These are phyloP conservation scores for Rutstroemia sp. DNA, from an alignment of 2,329 filamentous ascomycete genomes.

Conservation along the genomic window DNA sequence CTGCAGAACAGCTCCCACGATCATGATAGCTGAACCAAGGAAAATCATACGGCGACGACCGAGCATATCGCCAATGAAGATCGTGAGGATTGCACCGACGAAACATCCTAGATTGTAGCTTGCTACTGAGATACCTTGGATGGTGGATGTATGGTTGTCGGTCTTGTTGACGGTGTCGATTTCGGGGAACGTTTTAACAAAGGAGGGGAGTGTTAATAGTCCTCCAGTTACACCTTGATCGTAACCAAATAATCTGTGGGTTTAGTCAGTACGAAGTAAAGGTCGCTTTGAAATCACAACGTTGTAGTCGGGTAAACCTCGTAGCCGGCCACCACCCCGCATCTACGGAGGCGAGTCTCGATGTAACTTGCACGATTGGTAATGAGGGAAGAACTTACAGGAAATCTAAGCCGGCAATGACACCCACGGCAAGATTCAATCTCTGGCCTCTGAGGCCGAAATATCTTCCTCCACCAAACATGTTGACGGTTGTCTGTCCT, in stretches of 20 bases:
- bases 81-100: slow-evolving; percentile 33
- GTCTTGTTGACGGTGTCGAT: slow-evolving; percentile 10
- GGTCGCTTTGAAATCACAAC: background rate
- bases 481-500: background rate
- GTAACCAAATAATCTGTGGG: slow-evolving; percentile 36
- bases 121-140: slow-evolving; percentile 6
- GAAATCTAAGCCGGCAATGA: slow-evolving; percentile 68
- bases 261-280: background rate
- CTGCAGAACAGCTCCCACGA: slow-evolving; percentile 23
- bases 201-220: slow-evolving; percentile 32
- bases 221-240: slow-evolving; percentile 33
- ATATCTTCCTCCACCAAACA: slow-evolving; percentile 34
- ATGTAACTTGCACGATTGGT: too few species aligned
- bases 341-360: background rate
- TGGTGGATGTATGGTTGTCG: slow-evolving; percentile 2
- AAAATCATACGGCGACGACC: slow-evolving; percentile 29
- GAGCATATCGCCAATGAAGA: slow-evolving; percentile 28
- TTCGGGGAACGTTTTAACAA: slow-evolving; percentile 7
- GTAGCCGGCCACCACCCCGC: too few species aligned
- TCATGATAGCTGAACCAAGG: slow-evolving; percentile 19
- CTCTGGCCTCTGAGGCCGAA: slow-evolving; percentile 58
- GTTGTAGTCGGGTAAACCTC: background rate
- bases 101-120: slow-evolving; percentile 40
- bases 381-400: slow-evolving; percentile 39
- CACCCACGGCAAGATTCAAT: slow-evolving; percentile 62